phyloP scores from a whole-genome alignment of 257 asterid species.

The Penstemon davidsonii region DNA sequence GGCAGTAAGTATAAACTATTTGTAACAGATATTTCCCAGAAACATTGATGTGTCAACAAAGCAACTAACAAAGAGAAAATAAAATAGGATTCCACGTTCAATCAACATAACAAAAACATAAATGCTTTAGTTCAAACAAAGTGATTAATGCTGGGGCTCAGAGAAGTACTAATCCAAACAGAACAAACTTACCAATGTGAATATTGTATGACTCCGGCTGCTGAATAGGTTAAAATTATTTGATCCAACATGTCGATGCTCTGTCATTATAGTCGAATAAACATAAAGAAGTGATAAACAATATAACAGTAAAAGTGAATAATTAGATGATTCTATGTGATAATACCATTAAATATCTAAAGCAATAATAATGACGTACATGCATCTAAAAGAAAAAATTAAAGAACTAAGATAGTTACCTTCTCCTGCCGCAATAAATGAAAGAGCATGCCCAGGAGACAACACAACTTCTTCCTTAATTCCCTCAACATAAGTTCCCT shows the following conservation, averaged over 20 bases:
- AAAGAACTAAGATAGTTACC: slow-evolving; percentile 45
- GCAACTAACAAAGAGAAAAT: not conserved
- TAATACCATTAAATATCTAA: not conserved
- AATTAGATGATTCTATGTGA: too few relatives aligned
- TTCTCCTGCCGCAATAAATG: slow-evolving; percentile 99
- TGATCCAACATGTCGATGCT: slow-evolving; percentile 99
- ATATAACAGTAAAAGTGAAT: not conserved
- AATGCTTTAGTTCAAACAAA: not conserved
- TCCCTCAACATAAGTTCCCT: slow-evolving; percentile 99
- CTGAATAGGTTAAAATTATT: slow-evolving; percentile 95
- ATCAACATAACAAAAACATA: not conserved
- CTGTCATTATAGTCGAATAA: slow-evolving; percentile 55
- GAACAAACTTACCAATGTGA: slow-evolving; percentile 73
- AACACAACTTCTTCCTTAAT: slow-evolving; percentile 97
- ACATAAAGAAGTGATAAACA: slow-evolving; percentile 25
- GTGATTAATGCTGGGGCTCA: not conserved
- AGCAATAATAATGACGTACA: not conserved
- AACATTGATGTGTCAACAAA: not conserved
- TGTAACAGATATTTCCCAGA: not conserved
- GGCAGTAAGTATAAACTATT: not conserved
- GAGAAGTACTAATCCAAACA: slow-evolving; percentile 13
- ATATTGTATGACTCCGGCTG: slow-evolving; percentile 99
- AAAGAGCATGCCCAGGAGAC: slow-evolving; percentile 99
- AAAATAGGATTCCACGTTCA: not conserved
- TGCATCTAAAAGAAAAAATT: slow-evolving; percentile 8